Evolutionary conservation across 1,284 basidiomycete genomes (phyloP).

Genomic region (Malassezia equina): DNA sequence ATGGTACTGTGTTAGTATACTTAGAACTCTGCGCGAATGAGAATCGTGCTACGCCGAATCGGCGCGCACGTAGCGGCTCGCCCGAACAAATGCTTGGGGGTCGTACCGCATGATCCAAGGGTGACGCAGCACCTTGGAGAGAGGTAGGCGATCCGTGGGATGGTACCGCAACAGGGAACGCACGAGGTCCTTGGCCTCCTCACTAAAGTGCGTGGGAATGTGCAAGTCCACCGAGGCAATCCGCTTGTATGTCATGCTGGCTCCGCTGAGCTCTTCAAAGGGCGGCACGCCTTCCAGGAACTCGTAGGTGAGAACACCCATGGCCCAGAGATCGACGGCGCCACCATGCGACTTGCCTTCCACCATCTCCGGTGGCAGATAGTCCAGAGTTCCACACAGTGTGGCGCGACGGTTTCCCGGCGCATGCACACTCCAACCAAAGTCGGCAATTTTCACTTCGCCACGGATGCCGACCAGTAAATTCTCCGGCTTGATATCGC

Average conservation of each 20-base stretch:
- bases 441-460: constrained; percentile 95
- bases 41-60: not conserved
- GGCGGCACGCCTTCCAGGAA: constrained; percentile 85
- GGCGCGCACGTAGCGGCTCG: constrained; percentile 10
- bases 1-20: constrained; percentile 1
- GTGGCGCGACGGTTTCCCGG: constrained; percentile 79
- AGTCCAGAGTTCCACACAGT: constrained; percentile 89
- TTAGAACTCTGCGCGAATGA: not conserved
- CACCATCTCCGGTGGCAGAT: constrained; percentile 97
- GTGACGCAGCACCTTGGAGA: constrained; percentile 70
- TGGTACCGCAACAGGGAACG: constrained; percentile 60
- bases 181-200: constrained; percentile 32
- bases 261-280: constrained; percentile 68
- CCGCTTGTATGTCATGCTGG: constrained; percentile 51
- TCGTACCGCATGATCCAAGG: constrained; percentile 83
- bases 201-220: constrained; percentile 32
- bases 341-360: constrained; percentile 76
- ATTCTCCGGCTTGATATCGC: constrained; percentile 99
- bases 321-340: constrained; percentile 89
- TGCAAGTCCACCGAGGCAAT: constrained; percentile 37
- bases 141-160: constrained; percentile 68
- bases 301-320: constrained; percentile 91
- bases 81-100: constrained; percentile 31
- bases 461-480: constrained; percentile 86
- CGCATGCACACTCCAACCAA: constrained; percentile 98